Evolutionary conservation across 768 basidiomycete species (phyloP), one percentile per base, ranked within the genome.

Genomic region (Rhizopogon salebrosus): DNA sequence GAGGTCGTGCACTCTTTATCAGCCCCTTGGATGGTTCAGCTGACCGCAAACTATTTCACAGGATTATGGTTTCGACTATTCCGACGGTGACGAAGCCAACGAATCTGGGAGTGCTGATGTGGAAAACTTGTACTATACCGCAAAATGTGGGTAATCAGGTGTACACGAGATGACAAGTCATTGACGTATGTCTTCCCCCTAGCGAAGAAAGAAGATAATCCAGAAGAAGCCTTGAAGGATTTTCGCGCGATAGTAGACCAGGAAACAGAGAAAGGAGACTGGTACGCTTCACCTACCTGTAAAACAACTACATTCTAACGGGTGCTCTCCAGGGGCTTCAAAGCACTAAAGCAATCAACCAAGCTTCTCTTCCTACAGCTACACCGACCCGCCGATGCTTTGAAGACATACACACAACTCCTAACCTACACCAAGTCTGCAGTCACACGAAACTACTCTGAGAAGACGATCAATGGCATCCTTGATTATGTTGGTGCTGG

Each of bases 401-500:
- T 98, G 53, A 73, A 80, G 65, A 87, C 93, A 7, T 99, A 99
- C 67, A 85, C 75, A 18, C 81, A 87, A 59, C 79, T 99, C 4
- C 75, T 99, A 49, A 85, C 87, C 0, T 98, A 98, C 70, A 98
- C 95, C 11, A 98, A 95, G 68, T 92, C 90, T 13, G 90, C 92
- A 2, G 92, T 97, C 18, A 97, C 94, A 3, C 83, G 93, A 29
- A 95, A 95, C 66, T 92, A 95, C 64, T 94, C 95, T 10, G 97
- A 99, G 70, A 99, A 98, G 76, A 89, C 91, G 16, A 99, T 99
- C 76, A 99, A 99, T 66, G 90, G 91, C 52, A 97, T 99, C 58
- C 75, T 99, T 58, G 97, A 99, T 68, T 98, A 98, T 60, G 97
- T 98, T 37, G 94, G 94, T 10, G 94, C 94, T 42, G 83, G 87